phyloP scores from a whole-genome alignment of 495 filamentous ascomycete genomes.

The Lindgomyces ingoldianus region DNA sequence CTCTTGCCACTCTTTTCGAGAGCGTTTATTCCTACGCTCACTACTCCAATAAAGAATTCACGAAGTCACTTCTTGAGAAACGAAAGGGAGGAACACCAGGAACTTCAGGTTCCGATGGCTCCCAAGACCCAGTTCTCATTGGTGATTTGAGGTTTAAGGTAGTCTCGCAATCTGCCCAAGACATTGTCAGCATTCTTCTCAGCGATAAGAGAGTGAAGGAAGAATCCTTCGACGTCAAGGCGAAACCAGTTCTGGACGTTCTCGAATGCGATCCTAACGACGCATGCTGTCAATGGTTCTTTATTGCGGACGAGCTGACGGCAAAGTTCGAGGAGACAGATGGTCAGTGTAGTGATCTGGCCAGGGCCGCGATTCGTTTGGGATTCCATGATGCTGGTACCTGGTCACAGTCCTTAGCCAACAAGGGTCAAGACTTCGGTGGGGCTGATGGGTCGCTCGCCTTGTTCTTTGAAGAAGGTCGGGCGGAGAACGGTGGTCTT shows the following conservation, averaged over 20 bases:
- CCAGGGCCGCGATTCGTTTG: conserved; percentile 35
- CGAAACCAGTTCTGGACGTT: not conserved
- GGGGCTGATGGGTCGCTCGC: conserved; percentile 39
- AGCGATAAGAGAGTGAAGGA: not conserved
- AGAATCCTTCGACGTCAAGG: not conserved
- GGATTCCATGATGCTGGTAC: conserved; percentile 40
- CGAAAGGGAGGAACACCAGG: not conserved
- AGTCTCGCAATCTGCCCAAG: not conserved
- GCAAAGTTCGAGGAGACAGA: conserved; percentile 13
- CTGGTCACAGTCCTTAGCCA: conserved; percentile 19
- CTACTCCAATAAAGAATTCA: not conserved
- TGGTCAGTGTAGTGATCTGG: conserved; percentile 33
- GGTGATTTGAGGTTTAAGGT: not conserved
- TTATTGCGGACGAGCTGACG: conserved; percentile 4
- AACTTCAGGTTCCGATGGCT: not conserved
- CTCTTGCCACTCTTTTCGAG: conserved; percentile 1
- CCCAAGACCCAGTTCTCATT: not conserved
- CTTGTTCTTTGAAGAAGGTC: conserved; percentile 17
- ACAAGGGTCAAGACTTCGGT: conserved; percentile 19
- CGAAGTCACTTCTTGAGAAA: not conserved
- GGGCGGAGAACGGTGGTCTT: conserved; percentile 32
- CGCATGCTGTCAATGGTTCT: conserved; percentile 1
- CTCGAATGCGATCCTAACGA: not conserved
- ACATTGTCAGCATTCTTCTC: conserved; percentile 5
- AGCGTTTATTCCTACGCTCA: conserved; percentile 8